Conservation (phyloP, 1,284 basidiomycete genomes). For the Schizophyllum commune region DNA sequence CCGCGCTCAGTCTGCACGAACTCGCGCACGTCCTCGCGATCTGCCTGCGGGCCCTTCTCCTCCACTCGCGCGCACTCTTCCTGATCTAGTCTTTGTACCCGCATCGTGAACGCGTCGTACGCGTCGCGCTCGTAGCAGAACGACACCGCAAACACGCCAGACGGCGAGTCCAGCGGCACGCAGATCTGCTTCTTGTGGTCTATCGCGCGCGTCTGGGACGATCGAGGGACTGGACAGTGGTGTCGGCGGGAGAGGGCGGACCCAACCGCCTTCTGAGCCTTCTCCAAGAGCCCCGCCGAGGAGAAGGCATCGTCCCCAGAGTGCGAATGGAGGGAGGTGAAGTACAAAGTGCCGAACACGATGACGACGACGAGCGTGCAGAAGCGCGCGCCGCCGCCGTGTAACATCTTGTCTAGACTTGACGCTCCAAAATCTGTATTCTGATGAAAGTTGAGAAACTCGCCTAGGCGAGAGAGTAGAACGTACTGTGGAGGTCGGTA, state of each 20-base stretch:
- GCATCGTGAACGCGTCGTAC: background rate
- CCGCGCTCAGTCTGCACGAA: too few species aligned
- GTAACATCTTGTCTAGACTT: too few species aligned
- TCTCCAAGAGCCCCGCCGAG: background rate
- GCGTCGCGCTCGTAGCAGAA: background rate
- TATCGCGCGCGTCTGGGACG: background rate
- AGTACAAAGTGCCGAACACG: background rate
- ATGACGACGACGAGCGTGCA: background rate
- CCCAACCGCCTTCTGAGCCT: too few species aligned
- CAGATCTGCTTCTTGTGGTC: background rate
- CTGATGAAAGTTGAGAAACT: too few species aligned
- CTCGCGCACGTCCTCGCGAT: too few species aligned
- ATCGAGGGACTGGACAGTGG: background rate
- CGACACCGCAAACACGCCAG: too few species aligned
- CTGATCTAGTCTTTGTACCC: too few species aligned
- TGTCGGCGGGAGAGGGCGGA: background rate
- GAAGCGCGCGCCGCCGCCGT: background rate
- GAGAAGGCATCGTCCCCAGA: background rate
- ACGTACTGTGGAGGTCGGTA: too few species aligned
- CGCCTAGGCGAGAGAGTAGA: too few species aligned
- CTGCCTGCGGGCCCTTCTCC: too few species aligned
- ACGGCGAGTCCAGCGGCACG: background rate
- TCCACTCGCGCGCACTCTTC: too few species aligned
- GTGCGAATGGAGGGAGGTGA: background rate
- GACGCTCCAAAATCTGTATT: too few species aligned